phyloP scores from a whole-genome alignment of 352 stramenopile species.

The Globisporangium uncinulatum region DNA sequence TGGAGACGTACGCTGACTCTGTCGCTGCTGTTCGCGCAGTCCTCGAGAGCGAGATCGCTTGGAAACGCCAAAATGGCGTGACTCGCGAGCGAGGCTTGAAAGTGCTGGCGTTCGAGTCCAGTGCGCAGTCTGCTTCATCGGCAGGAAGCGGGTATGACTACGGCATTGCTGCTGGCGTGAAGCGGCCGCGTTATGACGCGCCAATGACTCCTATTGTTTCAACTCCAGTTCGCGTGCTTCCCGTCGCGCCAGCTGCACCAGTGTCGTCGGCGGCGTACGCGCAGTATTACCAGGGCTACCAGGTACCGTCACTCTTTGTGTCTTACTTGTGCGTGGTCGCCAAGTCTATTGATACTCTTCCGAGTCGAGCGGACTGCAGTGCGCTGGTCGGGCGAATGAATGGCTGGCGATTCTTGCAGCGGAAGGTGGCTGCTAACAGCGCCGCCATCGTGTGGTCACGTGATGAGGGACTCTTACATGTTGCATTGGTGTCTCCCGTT shows the following conservation, averaged over 20 bases:
- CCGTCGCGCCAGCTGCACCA: slow-evolving; percentile 16
- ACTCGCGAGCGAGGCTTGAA: slow-evolving; percentile 48
- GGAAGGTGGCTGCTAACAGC: background rate
- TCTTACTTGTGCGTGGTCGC: slow-evolving; percentile 9
- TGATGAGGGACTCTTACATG: slow-evolving; percentile 9
- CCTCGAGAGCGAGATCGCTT: slow-evolving; percentile 44
- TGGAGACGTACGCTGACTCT: slow-evolving; percentile 45
- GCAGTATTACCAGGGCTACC: slow-evolving; percentile 74
- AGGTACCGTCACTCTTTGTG: slow-evolving; percentile 41
- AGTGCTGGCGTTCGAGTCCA: slow-evolving; percentile 43
- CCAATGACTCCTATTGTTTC: slow-evolving; percentile 12
- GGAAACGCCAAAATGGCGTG: slow-evolving; percentile 62
- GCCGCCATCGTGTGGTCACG: slow-evolving; percentile 2
- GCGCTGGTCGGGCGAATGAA: slow-evolving; percentile 1
- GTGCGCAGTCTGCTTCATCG: slow-evolving; percentile 1
- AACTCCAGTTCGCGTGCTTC: slow-evolving; percentile 10
- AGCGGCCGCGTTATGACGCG: slow-evolving; percentile 46
- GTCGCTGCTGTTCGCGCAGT: slow-evolving; percentile 46
- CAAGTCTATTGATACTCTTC: slow-evolving; percentile 14
- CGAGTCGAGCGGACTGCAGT: slow-evolving; percentile 9
- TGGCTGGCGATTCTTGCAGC: background rate
- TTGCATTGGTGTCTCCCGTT: slow-evolving; percentile 3
- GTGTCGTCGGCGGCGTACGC: slow-evolving; percentile 27
- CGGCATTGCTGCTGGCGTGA: slow-evolving; percentile 35
- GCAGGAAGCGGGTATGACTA: slow-evolving; percentile 18